A percentile compares a stretch with the other conserved stretches of the same genome.
Evolutionary conservation across 2,329 filamentous ascomycete genomes (phyloP).

Genomic region (Periconia sp.): DNA sequence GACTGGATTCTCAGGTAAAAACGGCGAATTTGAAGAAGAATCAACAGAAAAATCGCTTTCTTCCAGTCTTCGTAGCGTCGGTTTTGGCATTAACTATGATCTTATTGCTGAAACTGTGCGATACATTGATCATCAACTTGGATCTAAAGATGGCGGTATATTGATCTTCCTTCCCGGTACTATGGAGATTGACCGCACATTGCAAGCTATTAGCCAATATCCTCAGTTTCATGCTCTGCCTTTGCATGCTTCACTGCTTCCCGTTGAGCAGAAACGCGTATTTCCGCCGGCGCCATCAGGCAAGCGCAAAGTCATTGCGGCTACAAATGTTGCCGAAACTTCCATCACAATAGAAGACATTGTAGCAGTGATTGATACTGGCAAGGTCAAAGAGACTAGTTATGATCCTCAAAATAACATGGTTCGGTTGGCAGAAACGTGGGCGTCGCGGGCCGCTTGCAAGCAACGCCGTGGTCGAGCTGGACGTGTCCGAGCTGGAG

Average conservation of each 20-base stretch:
- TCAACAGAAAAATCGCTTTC: constrained; percentile 49
- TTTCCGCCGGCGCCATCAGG: constrained; percentile 76
- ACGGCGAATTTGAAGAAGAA: constrained; percentile 55
- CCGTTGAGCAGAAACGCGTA: constrained; percentile 82
- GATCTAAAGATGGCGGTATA: constrained; percentile 76
- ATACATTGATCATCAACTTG: constrained; percentile 77
- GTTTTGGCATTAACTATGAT: constrained; percentile 88
- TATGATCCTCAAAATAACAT: constrained; percentile 92
- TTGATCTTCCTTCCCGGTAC: constrained; percentile 94
- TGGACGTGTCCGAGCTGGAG: constrained; percentile 85
- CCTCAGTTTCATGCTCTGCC: constrained; percentile 76
- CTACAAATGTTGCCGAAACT: constrained; percentile 96
- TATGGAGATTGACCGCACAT: constrained; percentile 83
- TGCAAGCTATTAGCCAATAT: constrained; percentile 67
- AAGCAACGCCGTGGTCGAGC: constrained; percentile 93
- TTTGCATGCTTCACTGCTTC: constrained; percentile 88
- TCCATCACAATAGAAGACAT: constrained; percentile 99
- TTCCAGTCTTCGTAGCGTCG: constrained; percentile 47
- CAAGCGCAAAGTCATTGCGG: constrained; percentile 88
- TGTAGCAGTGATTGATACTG: constrained; percentile 92
- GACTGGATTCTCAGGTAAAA: constrained; percentile 65
- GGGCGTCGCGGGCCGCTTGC: constrained; percentile 90
- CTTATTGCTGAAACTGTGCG: constrained; percentile 78
- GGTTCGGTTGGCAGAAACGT: constrained; percentile 90
- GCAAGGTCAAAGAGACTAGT: constrained; percentile 93